Evolutionary conservation across 2,329 filamentous ascomycete species (phyloP).

Genomic region (Diaporthe ilicicola): DNA sequence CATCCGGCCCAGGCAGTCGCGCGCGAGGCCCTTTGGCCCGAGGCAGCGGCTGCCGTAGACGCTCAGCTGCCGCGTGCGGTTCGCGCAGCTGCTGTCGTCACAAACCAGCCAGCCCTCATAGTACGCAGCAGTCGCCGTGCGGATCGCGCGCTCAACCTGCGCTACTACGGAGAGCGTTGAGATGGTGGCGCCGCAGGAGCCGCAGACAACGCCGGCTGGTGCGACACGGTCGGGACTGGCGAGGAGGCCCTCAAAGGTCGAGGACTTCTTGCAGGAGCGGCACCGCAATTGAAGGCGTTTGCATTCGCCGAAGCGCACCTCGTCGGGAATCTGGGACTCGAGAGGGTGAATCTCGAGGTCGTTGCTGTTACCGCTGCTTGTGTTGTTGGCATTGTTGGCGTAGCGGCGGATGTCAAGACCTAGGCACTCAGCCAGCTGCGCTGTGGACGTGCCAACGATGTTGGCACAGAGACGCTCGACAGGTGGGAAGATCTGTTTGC

Average conservation of each 20-base stretch:
- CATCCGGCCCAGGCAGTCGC: constrained; percentile 89
- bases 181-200: constrained; percentile 71
- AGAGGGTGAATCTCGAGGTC: constrained; percentile 85
- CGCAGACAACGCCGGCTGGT: constrained; percentile 79
- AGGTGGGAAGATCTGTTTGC: constrained; percentile 97
- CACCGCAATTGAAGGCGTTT: constrained; percentile 81
- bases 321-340: constrained; percentile 93
- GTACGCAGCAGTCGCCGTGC: constrained; percentile 80
- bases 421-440: constrained; percentile 89
- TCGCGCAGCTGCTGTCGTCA: constrained; percentile 86
- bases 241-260: constrained; percentile 80
- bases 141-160: constrained; percentile 86
- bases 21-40: constrained; percentile 83
- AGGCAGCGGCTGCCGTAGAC: constrained; percentile 93
- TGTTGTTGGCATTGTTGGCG: constrained; percentile 54
- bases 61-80: constrained; percentile 88
- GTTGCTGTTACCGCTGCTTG: constrained; percentile 56
- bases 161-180: constrained; percentile 79
- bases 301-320: constrained; percentile 86
- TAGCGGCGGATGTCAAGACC: constrained; percentile 93
- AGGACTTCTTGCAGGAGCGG: constrained; percentile 77
- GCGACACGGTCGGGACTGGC: constrained; percentile 68
- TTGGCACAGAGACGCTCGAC: constrained; percentile 98
- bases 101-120: constrained; percentile 94
- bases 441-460: constrained; percentile 89